Base-by-base conservation (phyloP, 2,329 filamentous ascomycete genomes). In the Aspergillus brasiliensis region DNA sequence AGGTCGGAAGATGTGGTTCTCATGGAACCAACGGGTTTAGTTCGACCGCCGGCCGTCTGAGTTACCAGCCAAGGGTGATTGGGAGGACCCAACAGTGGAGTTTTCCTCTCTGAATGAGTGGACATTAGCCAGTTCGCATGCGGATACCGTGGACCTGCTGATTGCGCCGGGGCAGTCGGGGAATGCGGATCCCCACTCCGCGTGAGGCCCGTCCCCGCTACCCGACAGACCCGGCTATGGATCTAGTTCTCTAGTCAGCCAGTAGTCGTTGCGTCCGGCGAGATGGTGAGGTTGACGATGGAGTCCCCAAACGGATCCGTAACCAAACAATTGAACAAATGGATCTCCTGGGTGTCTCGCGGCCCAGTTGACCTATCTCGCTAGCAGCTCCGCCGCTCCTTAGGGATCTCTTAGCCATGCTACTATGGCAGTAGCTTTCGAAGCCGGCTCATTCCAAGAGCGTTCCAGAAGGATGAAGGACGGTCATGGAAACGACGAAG, bases 181-280 rank as follows among this genome's bases (percentile, higher is more conserved):
- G 68, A 70, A 70, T 57, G 58, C 67, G 66, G 67, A 60, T 46
- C 62, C 56, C 68, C 68, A 69, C 67, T 64, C 61, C 55, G 57
- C 53, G 57, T 51, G 61, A 44, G 62, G 62, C 60, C 65, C 64
- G 64, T 67, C 64, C 62, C 64, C 59, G 57, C 59, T 65, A 58
- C 62, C 64, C 61, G 55, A 61, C 63, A 38, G 56, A 42, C 37
- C 62, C 54, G 54, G 38, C 57, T 34, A 56, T 55, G 51, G 52
- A 40, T 59, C 57, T 47, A 52, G 37, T 42, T 23, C 15, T 23
- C 21, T 44, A 34, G 23, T 49, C 34, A 51, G 44, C 52, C 59
- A 57, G 56, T 63, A 40, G 51, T 19, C 17, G 31, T 17, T 47
- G 6, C 46, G 46, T 27, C 15, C 23, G 28, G 46, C 46, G 4